A percentile compares a stretch with the other conserved stretches of the same genome.
Conservation (phyloP, 441 rosid genomes). For the Jatropha multifida region DNA sequence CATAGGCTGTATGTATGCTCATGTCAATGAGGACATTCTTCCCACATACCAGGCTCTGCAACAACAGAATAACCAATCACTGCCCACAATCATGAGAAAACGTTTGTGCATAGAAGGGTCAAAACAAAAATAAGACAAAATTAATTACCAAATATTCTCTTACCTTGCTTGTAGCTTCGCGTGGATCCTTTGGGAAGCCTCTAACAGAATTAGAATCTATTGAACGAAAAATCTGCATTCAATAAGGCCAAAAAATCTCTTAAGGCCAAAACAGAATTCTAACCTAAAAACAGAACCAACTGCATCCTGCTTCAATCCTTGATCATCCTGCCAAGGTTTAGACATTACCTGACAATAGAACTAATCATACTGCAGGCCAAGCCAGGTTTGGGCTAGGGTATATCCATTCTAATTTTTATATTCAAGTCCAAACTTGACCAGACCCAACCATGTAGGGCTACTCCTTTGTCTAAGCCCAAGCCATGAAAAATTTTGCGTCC, state of each 20-base stretch:
- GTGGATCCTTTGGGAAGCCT: slow-evolving; percentile 92
- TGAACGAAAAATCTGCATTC: slow-evolving; percentile 85
- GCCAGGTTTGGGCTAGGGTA: too few relatives aligned
- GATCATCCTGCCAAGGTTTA: slow-evolving; percentile 7
- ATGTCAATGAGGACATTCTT: slow-evolving; percentile 94
- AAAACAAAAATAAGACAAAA: slow-evolving; percentile 5
- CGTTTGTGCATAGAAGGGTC: background rate
- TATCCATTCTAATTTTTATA: too few relatives aligned
- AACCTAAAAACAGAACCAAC: slow-evolving; percentile 10
- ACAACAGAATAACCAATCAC: slow-evolving; percentile 30
- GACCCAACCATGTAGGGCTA: too few relatives aligned
- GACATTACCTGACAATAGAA: background rate
- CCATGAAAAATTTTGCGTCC: too few relatives aligned
- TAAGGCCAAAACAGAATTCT: background rate
- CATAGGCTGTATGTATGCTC: slow-evolving; percentile 99
- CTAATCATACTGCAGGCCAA: too few relatives aligned
- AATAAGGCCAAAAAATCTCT: background rate
- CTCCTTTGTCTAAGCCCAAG: too few relatives aligned
- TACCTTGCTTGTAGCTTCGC: slow-evolving; percentile 73
- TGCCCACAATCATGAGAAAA: slow-evolving; percentile 5
- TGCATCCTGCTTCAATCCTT: slow-evolving; percentile 9
- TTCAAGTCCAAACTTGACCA: too few relatives aligned
- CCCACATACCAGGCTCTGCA: slow-evolving; percentile 87
- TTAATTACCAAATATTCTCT: slow-evolving; percentile 21
- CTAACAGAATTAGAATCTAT: slow-evolving; percentile 93